Conservation (phyloP, 1,139 yeast genomes). For the Magnusiomyces tetraspermus region DNA sequence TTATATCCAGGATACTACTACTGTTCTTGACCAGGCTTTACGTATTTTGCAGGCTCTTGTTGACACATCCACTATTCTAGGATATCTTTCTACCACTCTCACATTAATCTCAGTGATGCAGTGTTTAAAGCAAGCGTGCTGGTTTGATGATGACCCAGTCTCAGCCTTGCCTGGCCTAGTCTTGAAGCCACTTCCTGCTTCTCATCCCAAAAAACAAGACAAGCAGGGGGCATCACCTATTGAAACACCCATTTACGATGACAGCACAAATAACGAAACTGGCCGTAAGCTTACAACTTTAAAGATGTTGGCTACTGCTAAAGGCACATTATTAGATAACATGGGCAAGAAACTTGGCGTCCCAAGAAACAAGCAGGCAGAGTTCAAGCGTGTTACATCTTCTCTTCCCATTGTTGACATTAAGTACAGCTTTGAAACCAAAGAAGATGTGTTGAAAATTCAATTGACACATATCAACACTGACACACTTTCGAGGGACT, state of each 20-base stretch:
- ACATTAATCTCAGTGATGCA: constrained; percentile 65
- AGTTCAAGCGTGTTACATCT: constrained; percentile 37
- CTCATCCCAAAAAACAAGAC: constrained; percentile 24
- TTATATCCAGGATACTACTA: constrained; percentile 85
- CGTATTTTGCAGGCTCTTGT: constrained; percentile 90
- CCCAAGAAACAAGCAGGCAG: constrained; percentile 25
- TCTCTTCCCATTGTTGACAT: constrained; percentile 41
- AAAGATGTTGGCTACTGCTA: constrained; percentile 15
- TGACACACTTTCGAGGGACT: constrained; percentile 46
- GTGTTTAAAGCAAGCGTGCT: constrained; percentile 77
- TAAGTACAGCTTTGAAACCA: constrained; percentile 19
- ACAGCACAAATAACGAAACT: neutral
- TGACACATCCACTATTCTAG: constrained; percentile 82
- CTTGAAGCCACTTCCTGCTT: constrained; percentile 21
- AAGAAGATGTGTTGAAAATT: constrained; percentile 35
- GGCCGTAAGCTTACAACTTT: constrained; percentile 11
- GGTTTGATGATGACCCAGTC: constrained; percentile 74
- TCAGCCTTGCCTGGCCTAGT: constrained; percentile 62
- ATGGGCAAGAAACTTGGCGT: constrained; percentile 37
- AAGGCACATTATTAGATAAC: constrained; percentile 13
- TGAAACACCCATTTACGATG: constrained; percentile 11
- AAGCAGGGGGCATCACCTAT: constrained; percentile 21
- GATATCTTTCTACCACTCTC: constrained; percentile 53
- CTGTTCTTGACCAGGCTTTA: constrained; percentile 86
- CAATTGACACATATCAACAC: constrained; percentile 42